Conservation (phyloP, 2,329 filamentous ascomycete species). For the Lachnellula hyalina region DNA sequence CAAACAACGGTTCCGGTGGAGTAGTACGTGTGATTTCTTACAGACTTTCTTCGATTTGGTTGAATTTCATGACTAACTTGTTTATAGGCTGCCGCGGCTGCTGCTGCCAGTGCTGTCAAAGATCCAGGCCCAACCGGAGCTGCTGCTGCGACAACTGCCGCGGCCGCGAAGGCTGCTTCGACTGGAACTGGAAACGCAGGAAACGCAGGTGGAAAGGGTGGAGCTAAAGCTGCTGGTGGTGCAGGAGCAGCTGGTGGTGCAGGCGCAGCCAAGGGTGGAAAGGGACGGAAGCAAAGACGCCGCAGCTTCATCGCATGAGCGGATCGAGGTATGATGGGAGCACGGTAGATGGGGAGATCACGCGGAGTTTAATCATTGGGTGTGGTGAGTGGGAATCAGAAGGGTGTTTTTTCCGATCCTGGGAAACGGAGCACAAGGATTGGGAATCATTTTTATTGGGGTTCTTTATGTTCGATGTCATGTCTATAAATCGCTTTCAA, state of each 20-base stretch:
- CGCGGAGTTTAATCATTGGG: constrained; percentile 15
- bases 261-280: neutral
- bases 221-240: neutral
- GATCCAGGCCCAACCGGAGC: neutral
- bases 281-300: constrained; percentile 8
- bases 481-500: constrained; percentile 17
- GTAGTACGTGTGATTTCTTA: too few relatives aligned
- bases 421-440: constrained; percentile 4
- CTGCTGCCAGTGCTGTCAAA: constrained; percentile 1
- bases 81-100: constrained; percentile 8
- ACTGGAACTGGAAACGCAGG: constrained; percentile 3
- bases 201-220: constrained; percentile 1
- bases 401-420: constrained; percentile 12
- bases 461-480: constrained; percentile 13
- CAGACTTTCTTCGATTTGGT: too few relatives aligned
- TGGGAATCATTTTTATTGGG: constrained; percentile 6
- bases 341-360: constrained; percentile 4
- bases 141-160: neutral
- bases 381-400: constrained; percentile 8
- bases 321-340: neutral
- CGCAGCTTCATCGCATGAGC: constrained; percentile 21
- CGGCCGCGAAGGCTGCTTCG: constrained; percentile 11
- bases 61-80: too few relatives aligned
- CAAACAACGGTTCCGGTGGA: constrained; percentile 14
- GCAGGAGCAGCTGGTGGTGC: neutral